Evolutionary conservation across 2,329 filamentous ascomycete genomes (phyloP).

Genomic region (Aspergillus piperis): DNA sequence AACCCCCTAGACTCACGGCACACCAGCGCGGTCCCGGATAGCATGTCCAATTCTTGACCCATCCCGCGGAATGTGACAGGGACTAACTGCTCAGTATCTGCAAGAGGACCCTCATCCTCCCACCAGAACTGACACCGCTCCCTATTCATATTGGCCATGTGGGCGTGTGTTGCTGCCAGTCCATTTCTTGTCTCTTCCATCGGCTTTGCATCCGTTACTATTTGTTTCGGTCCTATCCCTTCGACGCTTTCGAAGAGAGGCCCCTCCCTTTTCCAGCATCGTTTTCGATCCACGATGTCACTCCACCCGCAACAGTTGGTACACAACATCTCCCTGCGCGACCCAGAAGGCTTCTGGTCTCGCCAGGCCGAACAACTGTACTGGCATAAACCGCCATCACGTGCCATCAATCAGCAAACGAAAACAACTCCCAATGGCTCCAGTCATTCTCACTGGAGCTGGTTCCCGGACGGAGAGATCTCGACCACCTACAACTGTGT

Average conservation of each 20-base stretch:
- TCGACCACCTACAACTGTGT: constrained; percentile 91
- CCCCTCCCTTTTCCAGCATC: not conserved
- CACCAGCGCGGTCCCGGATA: not conserved
- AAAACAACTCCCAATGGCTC: constrained; percentile 64
- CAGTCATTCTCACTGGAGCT: constrained; percentile 78
- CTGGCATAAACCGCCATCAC: constrained; percentile 76
- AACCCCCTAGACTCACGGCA: not conserved
- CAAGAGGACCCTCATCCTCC: constrained; percentile 6
- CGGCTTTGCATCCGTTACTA: not conserved
- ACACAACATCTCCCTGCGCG: constrained; percentile 61
- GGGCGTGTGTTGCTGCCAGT: not conserved
- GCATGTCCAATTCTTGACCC: not conserved
- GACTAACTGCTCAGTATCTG: constrained; percentile 2
- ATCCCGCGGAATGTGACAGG: constrained; percentile 9
- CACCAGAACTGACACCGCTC: not conserved
- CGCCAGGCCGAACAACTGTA: constrained; percentile 71
- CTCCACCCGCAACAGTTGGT: constrained; percentile 51
- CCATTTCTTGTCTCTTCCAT: not conserved
- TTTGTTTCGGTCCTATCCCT: not conserved
- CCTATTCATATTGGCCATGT: not conserved
- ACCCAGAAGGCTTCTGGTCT: constrained; percentile 74
- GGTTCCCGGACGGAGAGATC: constrained; percentile 87
- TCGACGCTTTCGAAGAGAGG: not conserved
- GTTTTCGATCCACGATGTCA: constrained; percentile 21
- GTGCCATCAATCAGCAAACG: constrained; percentile 59